These are phyloP conservation scores for Ulvella scutata DNA, from an alignment of 139 green algal genomes.

Conservation along the genomic window DNA sequence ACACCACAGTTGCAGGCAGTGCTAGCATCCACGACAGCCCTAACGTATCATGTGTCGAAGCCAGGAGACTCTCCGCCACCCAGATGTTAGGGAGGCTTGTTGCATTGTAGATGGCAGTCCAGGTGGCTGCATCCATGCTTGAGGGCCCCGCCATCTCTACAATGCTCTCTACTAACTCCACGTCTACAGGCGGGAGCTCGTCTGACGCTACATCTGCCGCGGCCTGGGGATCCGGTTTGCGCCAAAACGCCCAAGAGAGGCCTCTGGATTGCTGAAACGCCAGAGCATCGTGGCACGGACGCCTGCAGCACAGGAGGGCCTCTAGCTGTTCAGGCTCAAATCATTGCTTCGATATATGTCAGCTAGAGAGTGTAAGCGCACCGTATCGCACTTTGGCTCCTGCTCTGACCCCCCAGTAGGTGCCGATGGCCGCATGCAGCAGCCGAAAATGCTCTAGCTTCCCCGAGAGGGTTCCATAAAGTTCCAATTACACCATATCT, in stretches of 20 bases:
- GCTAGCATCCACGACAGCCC: neutral
- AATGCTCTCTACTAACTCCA: neutral
- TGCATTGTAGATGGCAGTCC: neutral
- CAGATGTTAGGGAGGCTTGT: neutral
- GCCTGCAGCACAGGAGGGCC: too few relatives aligned
- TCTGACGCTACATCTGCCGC: neutral
- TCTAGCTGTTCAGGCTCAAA: too few relatives aligned
- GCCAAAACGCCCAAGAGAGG: neutral
- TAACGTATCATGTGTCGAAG: neutral
- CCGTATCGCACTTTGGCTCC: too few relatives aligned
- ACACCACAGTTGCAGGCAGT: neutral
- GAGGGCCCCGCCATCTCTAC: neutral
- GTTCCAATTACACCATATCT: too few relatives aligned
- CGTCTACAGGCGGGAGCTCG: neutral
- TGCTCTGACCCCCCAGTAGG: too few relatives aligned
- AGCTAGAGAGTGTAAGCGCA: too few relatives aligned
- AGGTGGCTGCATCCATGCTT: neutral
- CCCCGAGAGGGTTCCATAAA: too few relatives aligned
- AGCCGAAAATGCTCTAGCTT: too few relatives aligned
- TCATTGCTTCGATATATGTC: too few relatives aligned
- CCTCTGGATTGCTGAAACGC: neutral
- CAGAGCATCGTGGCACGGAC: too few relatives aligned
- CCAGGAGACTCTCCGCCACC: neutral
- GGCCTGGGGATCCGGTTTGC: neutral
- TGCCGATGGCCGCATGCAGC: too few relatives aligned